phyloP scores from a whole-genome alignment of 768 basidiomycete species.

The Lentinus tigrinus region DNA sequence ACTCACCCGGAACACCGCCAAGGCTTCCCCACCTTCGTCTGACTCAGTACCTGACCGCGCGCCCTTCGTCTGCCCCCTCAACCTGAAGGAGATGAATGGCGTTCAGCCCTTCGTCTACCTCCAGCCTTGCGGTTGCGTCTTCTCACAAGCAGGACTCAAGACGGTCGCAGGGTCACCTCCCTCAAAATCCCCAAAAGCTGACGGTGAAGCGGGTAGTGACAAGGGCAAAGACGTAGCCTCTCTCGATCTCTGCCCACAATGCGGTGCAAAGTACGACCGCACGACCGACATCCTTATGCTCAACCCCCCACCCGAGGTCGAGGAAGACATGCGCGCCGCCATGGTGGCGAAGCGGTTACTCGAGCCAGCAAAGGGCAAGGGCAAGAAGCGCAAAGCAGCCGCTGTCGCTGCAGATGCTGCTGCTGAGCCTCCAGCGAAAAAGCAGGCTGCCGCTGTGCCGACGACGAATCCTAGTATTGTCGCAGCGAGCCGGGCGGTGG shows the following conservation, averaged over 20 bases:
- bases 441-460: constrained; percentile 45
- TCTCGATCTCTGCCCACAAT: constrained; percentile 74
- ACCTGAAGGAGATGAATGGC: constrained; percentile 94
- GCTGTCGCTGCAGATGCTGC: constrained; percentile 32
- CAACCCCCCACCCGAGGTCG: constrained; percentile 72
- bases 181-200: constrained; percentile 16
- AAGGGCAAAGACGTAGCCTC: constrained; percentile 25
- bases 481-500: constrained; percentile 63
- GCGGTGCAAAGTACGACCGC: constrained; percentile 65
- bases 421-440: constrained; percentile 36
- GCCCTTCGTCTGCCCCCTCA: constrained; percentile 88
- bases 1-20: constrained; percentile 68
- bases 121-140: constrained; percentile 84
- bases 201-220: constrained; percentile 27
- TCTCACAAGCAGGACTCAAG: constrained; percentile 81
- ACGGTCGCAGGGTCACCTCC: constrained; percentile 48
- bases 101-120: constrained; percentile 85
- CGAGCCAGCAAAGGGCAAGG: constrained; percentile 52
- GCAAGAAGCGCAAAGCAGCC: constrained; percentile 48
- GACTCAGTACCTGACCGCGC: constrained; percentile 48
- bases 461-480: constrained; percentile 52
- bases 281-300: constrained; percentile 55
- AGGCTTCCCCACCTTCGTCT: constrained; percentile 31
- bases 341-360: constrained; percentile 60
- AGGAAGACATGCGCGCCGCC: constrained; percentile 49